Evolutionary conservation across 495 filamentous ascomycete species (phyloP).

Genomic region (Corynascus novoguineensis): DNA sequence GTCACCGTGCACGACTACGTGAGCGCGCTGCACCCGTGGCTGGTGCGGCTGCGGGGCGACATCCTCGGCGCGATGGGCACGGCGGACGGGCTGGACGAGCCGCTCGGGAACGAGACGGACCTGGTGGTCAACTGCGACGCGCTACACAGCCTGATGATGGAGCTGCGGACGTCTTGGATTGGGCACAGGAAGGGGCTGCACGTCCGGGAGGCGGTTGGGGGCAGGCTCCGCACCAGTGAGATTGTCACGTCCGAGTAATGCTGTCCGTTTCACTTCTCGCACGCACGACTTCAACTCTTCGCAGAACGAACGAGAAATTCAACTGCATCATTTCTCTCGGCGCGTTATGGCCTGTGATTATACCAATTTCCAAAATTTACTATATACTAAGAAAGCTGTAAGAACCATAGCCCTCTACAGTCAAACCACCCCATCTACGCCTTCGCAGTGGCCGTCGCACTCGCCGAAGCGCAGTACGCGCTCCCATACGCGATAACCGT

Average conservation of each 20-base stretch:
- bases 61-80: constrained; percentile 3
- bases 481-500: background rate
- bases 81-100: background rate
- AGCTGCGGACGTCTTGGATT: background rate
- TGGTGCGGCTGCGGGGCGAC: background rate
- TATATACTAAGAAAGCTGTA: too few species aligned
- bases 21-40: background rate
- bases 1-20: constrained; percentile 2
- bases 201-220: background rate
- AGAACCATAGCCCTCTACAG: too few species aligned
- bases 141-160: constrained; percentile 1
- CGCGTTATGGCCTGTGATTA: too few species aligned
- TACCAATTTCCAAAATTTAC: too few species aligned
- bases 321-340: too few species aligned
- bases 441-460: too few species aligned
- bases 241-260: background rate
- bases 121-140: background rate
- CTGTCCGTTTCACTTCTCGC: too few species aligned
- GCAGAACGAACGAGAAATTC: too few species aligned
- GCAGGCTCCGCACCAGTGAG: background rate
- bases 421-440: too few species aligned
- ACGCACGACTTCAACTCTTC: too few species aligned
- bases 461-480: background rate
- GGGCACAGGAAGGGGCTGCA: background rate
- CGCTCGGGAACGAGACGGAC: background rate